phyloP scores from a whole-genome alignment of 352 stramenopile species.

The Globisporangium perplexum region DNA sequence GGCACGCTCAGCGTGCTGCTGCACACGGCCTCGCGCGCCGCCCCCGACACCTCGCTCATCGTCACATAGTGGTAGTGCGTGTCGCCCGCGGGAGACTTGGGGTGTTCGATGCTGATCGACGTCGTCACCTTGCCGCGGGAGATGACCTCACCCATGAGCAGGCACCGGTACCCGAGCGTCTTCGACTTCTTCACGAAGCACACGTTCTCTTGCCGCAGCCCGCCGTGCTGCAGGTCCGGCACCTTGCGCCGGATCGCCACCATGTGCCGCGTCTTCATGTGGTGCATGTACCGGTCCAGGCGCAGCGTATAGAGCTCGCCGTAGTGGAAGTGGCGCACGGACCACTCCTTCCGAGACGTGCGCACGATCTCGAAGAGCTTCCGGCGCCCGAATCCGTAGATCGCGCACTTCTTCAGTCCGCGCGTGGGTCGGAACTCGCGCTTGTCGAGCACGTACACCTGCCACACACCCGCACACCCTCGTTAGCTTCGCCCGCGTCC shows the following conservation, averaged over 20 bases:
- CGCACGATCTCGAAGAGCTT: slow-evolving; percentile 78
- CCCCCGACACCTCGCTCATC: slow-evolving; percentile 67
- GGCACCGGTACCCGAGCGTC: slow-evolving; percentile 53
- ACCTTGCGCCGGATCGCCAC: slow-evolving; percentile 65
- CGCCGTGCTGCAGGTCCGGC: slow-evolving; percentile 41
- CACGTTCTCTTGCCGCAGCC: slow-evolving; percentile 63
- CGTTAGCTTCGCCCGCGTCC: too few relatives aligned
- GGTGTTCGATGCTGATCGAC: slow-evolving; percentile 61
- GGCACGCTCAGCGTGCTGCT: slow-evolving; percentile 74
- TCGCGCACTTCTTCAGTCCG: slow-evolving; percentile 60
- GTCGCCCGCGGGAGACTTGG: slow-evolving; percentile 38
- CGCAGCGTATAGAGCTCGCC: slow-evolving; percentile 59
- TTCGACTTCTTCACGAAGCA: slow-evolving; percentile 81
- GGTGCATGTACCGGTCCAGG: slow-evolving; percentile 58
- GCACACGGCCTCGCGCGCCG: slow-evolving; percentile 49
- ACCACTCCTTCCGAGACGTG: slow-evolving; percentile 69
- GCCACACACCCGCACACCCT: too few relatives aligned
- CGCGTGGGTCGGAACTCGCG: slow-evolving; percentile 57
- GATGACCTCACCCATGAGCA: slow-evolving; percentile 81
- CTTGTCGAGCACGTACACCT: slow-evolving; percentile 80
- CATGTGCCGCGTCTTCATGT: slow-evolving; percentile 71
- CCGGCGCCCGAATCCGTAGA: slow-evolving; percentile 71
- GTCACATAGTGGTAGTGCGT: slow-evolving; percentile 70
- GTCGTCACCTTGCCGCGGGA: slow-evolving; percentile 76
- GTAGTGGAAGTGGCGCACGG: slow-evolving; percentile 48